These are phyloP conservation scores for carrot (Daucus carota) DNA, from an alignment of 129 eudicot species.

Conservation along the genomic window DNA sequence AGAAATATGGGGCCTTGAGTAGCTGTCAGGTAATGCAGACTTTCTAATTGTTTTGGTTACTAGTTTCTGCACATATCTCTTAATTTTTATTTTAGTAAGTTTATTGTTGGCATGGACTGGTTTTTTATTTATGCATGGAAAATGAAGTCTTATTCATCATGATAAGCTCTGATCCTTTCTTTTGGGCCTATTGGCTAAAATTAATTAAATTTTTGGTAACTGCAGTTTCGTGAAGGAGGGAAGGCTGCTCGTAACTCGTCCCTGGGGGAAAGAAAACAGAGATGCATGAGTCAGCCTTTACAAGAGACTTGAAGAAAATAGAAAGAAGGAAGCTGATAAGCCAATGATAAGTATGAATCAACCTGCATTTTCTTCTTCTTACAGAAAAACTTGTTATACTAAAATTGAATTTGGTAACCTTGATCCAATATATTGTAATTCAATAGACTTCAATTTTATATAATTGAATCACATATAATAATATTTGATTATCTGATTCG, in stretches of 20 bases:
- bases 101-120: neutral
- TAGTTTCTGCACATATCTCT: neutral
- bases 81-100: neutral
- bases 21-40: neutral
- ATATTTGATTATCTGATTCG: no score
- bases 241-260: neutral
- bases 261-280: neutral
- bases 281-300: neutral
- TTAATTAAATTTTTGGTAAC: neutral
- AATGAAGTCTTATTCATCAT: neutral
- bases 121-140: neutral
- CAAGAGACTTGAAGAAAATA: neutral
- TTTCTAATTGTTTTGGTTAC: neutral
- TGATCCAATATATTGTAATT: no score
- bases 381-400: no score
- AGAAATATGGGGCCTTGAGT: constrained; percentile 49
- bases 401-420: no score
- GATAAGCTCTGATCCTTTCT: neutral
- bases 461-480: no score
- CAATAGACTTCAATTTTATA: no score
- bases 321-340: neutral
- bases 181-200: neutral
- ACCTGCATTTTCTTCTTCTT: no score
- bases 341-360: no score
- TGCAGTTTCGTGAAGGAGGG: neutral